Percentiles rank a stretch among this genome's conserved stretches.
These are phyloP conservation scores for Emydomyces testavorans DNA, from an alignment of 2,329 filamentous ascomycete genomes.

Conservation along the genomic window DNA sequence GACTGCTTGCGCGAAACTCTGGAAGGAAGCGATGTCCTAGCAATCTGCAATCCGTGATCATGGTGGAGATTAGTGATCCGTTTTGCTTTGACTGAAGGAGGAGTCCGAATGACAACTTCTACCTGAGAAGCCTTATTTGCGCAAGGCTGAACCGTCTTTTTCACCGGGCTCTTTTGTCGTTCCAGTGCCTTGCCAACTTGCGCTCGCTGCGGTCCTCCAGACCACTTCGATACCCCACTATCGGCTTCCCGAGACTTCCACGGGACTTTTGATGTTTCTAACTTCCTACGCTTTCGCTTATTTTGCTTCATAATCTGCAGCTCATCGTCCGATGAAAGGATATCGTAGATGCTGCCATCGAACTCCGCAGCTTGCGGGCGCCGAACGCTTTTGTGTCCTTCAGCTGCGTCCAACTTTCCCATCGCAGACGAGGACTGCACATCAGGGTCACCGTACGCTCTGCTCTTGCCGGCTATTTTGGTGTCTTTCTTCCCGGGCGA, in stretches of 20 bases:
- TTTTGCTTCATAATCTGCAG: neutral
- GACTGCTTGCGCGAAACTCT: neutral
- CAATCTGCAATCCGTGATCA: neutral
- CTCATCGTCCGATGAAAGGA: constrained; percentile 24
- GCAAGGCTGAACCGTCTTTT: neutral
- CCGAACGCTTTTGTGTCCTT: neutral
- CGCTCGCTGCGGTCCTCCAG: neutral
- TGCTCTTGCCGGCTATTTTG: neutral
- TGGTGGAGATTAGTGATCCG: neutral
- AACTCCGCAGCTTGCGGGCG: neutral
- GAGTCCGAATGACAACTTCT: constrained; percentile 13
- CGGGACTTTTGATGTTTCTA: constrained; percentile 10
- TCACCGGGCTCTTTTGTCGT: neutral
- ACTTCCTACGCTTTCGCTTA: constrained; percentile 15
- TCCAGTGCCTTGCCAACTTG: neutral
- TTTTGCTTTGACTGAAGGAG: constrained; percentile 5
- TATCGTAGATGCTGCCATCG: constrained; percentile 19
- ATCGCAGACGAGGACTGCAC: no score
- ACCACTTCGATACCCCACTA: neutral
- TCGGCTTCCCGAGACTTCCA: constrained; percentile 3
- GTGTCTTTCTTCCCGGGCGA: neutral
- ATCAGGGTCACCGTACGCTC: neutral
- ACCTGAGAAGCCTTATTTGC: constrained; percentile 1
- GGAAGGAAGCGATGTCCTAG: neutral
- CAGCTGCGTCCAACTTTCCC: neutral